Base-by-base conservation (phyloP, 805 yeast genomes). In the Millerozyma miso region DNA sequence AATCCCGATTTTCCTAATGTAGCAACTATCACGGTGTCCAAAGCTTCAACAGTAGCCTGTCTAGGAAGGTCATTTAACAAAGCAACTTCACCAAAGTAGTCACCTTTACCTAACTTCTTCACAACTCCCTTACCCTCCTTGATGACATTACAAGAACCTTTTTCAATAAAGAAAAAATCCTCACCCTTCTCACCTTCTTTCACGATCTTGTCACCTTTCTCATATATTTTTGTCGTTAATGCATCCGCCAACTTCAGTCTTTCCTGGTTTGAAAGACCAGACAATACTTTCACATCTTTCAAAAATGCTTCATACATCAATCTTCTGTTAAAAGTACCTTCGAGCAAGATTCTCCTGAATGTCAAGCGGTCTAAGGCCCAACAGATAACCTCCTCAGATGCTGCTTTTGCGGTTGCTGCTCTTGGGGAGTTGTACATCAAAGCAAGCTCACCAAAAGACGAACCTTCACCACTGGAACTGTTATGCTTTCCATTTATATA, bases 371-470 rank as follows among this genome's bases (percentile, higher is more conserved):
- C 99, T 53, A 93, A 75, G 2, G 96, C 93, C 97, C 97, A 91
- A 51, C 73, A 67, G 13, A 69, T 63, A 40, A 91, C 73, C 2
- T 23, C 33, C 26, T 80, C 79, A 47, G 85, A 88, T 5, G 85
- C 74, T 7, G 96, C 90, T 19, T 76, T 55, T 1, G 87, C 97
- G 1, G 98, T 88, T 7, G 98, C 98, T 5, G 98, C 98, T 67
- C 99, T 82, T 48, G 97, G 97, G 15, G 97, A 82, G 63, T 93
- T 91, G 71, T 93, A 91, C 96, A 93, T 89, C 55, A 93, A 76
- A 3, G 99, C 99, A 57, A 93, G 76, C 65, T 93, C 99, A 59
- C 99, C 99, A 65, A 93, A 93, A 36, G 91, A 83, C 3, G 95
- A 80, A 4, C 98, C 97, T 33, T 88, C 81, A 7, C 87, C 84